Evolutionary conservation across 2,329 filamentous ascomycete species (phyloP).

Genomic region (Torrubiellomyces zombiae): DNA sequence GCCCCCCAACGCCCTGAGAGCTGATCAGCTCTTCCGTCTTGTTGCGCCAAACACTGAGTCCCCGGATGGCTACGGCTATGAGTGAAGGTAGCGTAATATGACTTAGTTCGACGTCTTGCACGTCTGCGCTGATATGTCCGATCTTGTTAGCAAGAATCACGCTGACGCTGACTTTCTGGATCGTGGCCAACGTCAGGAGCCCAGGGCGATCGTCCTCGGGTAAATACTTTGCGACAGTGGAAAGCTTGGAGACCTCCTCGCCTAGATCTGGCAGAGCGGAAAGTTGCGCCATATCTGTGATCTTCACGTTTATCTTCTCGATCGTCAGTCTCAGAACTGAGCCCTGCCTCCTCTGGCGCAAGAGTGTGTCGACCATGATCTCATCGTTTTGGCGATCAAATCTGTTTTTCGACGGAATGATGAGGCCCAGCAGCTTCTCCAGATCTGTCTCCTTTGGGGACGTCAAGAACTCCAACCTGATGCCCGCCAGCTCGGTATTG

Average conservation of each 20-base stretch:
- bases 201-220: constrained; percentile 92
- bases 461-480: constrained; percentile 56
- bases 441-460: constrained; percentile 66
- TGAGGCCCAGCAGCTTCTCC: constrained; percentile 63
- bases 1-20: constrained; percentile 17
- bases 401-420: constrained; percentile 82
- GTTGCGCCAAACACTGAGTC: constrained; percentile 46
- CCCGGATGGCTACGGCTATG: constrained; percentile 57
- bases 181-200: constrained; percentile 53
- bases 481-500: constrained; percentile 43
- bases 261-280: constrained; percentile 52
- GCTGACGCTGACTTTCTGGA: constrained; percentile 45
- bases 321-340: constrained; percentile 59
- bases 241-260: constrained; percentile 66
- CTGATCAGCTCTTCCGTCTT: constrained; percentile 55
- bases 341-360: constrained; percentile 75
- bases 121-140: constrained; percentile 42
- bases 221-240: constrained; percentile 82
- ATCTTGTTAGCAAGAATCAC: constrained; percentile 52
- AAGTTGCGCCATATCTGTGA: constrained; percentile 49
- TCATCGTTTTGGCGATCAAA: constrained; percentile 78
- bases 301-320: constrained; percentile 42
- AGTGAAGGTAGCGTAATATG: constrained; percentile 77
- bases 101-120: constrained; percentile 51
- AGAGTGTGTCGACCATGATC: constrained; percentile 81